phyloP scores from a whole-genome alignment of 192 early-diverging fungal species.

The Phycomyces blakesleeanus region DNA sequence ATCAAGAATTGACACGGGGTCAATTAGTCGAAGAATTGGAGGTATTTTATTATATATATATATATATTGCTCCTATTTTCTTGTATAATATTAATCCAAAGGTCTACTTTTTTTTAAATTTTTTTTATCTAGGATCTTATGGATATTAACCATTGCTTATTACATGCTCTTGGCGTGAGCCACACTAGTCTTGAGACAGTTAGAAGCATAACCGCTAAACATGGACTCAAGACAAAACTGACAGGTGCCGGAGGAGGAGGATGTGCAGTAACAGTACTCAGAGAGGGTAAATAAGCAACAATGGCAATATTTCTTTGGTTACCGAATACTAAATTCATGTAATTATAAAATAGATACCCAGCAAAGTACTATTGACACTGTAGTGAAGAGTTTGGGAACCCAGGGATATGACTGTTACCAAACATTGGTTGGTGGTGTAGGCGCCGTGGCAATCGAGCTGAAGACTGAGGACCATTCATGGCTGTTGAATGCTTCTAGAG shows the following conservation, averaged over 20 bases:
- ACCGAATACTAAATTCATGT: neutral
- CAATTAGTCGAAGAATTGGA: slow-evolving; percentile 26
- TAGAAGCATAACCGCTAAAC: slow-evolving; percentile 54
- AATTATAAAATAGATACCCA: slow-evolving; percentile 28
- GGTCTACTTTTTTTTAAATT: neutral
- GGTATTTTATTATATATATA: slow-evolving; percentile 2
- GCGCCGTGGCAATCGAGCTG: slow-evolving; percentile 42
- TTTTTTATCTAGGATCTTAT: slow-evolving; percentile 58
- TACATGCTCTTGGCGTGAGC: slow-evolving; percentile 76
- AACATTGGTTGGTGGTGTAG: slow-evolving; percentile 66
- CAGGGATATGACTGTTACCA: slow-evolving; percentile 71
- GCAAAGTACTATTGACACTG: slow-evolving; percentile 37
- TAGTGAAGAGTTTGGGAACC: slow-evolving; percentile 44
- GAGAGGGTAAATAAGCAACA: slow-evolving; percentile 45
- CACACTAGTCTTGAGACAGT: slow-evolving; percentile 82
- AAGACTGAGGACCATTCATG: slow-evolving; percentile 18
- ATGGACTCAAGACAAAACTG: slow-evolving; percentile 76
- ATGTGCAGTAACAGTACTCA: slow-evolving; percentile 81
- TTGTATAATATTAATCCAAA: too few species aligned
- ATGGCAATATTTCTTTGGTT: neutral
- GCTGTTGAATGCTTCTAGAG: slow-evolving; percentile 10
- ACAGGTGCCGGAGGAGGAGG: slow-evolving; percentile 98
- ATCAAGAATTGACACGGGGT: slow-evolving; percentile 1
- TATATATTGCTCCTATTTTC: too few species aligned
- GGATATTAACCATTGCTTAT: slow-evolving; percentile 79